Percentiles rank a stretch among this genome's conserved stretches.
These are phyloP conservation scores for Populus euphratica DNA, from an alignment of 345 rosid genomes.

Conservation along the genomic window DNA sequence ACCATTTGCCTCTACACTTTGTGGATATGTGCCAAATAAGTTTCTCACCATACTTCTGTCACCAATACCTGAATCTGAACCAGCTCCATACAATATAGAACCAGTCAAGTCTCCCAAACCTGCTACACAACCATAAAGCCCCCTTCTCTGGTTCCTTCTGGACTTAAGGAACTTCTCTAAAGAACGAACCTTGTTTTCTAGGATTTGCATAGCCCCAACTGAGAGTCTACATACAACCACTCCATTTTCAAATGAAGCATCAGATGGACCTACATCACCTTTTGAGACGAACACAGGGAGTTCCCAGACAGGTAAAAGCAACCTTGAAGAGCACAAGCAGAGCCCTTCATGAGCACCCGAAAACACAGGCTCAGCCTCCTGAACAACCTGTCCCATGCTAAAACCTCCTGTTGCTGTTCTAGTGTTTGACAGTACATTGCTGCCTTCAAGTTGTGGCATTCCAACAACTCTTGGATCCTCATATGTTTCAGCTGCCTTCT, in stretches of 20 bases:
- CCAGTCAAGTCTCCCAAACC: constrained; percentile 87
- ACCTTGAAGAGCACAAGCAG: constrained; percentile 85
- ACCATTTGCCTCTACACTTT: constrained; percentile 56
- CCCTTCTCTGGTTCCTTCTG: constrained; percentile 90
- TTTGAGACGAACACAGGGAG: constrained; percentile 71
- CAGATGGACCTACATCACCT: constrained; percentile 40
- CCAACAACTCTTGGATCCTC: constrained; percentile 98
- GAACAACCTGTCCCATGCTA: constrained; percentile 99
- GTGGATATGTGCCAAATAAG: constrained; percentile 65
- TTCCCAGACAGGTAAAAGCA: constrained; percentile 94
- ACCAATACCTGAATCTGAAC: constrained; percentile 59
- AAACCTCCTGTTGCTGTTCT: constrained; percentile 88
- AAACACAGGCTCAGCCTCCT: constrained; percentile 90
- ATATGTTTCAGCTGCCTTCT: constrained; percentile 92
- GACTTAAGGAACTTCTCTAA: constrained; percentile 82
- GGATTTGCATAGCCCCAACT: constrained; percentile 66
- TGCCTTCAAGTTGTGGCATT: constrained; percentile 90
- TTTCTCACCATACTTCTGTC: constrained; percentile 74
- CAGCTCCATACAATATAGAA: constrained; percentile 76
- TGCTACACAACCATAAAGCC: constrained; percentile 91
- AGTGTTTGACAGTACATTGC: constrained; percentile 65
- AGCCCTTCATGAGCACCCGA: constrained; percentile 96
- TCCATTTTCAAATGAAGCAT: constrained; percentile 47
- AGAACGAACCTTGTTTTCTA: constrained; percentile 83
- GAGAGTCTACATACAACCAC: constrained; percentile 76